A percentile compares a stretch with the other conserved stretches of the same genome.
These are phyloP conservation scores for Coemansia sp. DNA, from an alignment of 192 early-diverging fungal genomes.

Conservation along the genomic window DNA sequence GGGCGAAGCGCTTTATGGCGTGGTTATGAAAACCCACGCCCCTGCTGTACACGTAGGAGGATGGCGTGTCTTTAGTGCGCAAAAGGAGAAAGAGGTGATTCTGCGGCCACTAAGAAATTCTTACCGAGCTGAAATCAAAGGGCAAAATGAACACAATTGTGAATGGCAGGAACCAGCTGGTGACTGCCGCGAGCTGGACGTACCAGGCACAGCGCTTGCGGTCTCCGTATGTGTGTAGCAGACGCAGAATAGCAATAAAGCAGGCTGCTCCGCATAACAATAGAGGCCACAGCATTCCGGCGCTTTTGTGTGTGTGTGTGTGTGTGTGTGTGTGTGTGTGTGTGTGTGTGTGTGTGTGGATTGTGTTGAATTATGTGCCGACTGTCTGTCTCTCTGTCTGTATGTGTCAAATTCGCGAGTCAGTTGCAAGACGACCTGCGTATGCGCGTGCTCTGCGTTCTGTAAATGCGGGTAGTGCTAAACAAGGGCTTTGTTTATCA, in stretches of 20 bases:
- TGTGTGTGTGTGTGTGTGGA: too few species aligned
- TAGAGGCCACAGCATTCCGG: slow-evolving; percentile 51
- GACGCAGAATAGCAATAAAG: slow-evolving; percentile 55
- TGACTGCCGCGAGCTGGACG: slow-evolving; percentile 67
- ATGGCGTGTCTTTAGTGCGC: not conserved
- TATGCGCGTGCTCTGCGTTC: slow-evolving; percentile 1
- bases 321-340: too few species aligned
- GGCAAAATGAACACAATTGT: slow-evolving; percentile 88
- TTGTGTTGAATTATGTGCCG: too few species aligned
- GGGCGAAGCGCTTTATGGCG: too few species aligned
- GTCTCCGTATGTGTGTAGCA: slow-evolving; percentile 82
- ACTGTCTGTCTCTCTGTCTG: too few species aligned
- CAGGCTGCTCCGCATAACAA: slow-evolving; percentile 56
- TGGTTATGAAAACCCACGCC: slow-evolving; percentile 1
- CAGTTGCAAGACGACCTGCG: slow-evolving; percentile 8
- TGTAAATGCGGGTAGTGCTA: not conserved
- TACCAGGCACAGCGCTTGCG: slow-evolving; percentile 79
- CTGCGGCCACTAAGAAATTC: slow-evolving; percentile 4
- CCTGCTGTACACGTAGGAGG: too few species aligned
- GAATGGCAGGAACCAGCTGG: slow-evolving; percentile 91
- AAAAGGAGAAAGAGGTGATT: slow-evolving; percentile 1
- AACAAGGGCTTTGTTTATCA: not conserved
- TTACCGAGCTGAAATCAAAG: slow-evolving; percentile 80
- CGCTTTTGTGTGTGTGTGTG: not conserved
- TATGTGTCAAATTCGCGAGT: not conserved